These are phyloP conservation scores for Aureobasidium mangrovei DNA, from an alignment of 2,329 filamentous ascomycete genomes.

Conservation along the genomic window DNA sequence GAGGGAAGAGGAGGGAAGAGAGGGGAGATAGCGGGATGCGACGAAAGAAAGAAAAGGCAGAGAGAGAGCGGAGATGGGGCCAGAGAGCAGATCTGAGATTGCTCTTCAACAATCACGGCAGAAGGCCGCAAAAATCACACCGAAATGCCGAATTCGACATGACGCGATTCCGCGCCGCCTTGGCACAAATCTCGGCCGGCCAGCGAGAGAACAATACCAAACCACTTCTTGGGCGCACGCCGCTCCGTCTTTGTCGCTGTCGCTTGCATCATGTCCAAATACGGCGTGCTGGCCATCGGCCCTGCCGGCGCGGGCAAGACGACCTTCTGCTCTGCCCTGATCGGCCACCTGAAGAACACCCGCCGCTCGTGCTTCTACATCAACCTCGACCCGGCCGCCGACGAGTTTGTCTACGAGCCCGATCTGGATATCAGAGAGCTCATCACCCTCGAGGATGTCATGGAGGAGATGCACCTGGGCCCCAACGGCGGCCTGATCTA, in stretches of 20 bases:
- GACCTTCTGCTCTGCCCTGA: slow-evolving; percentile 88
- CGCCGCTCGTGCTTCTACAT: slow-evolving; percentile 95
- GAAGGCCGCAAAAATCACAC: neutral
- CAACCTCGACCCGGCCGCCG: slow-evolving; percentile 94
- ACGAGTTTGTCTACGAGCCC: slow-evolving; percentile 81
- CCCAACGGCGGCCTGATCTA: slow-evolving; percentile 91
- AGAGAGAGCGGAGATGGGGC: slow-evolving; percentile 6
- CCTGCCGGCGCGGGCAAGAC: slow-evolving; percentile 94
- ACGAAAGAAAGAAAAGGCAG: slow-evolving; percentile 12
- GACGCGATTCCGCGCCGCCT: slow-evolving; percentile 2
- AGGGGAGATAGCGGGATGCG: slow-evolving; percentile 11
- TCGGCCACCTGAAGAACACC: slow-evolving; percentile 83
- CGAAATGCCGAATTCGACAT: slow-evolving; percentile 4
- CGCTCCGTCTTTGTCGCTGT: slow-evolving; percentile 26
- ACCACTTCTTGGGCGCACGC: neutral
- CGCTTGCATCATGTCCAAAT: slow-evolving; percentile 52
- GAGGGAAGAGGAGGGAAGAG: slow-evolving; percentile 1
- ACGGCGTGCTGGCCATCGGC: slow-evolving; percentile 90
- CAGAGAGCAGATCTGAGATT: slow-evolving; percentile 5
- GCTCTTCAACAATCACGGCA: neutral
- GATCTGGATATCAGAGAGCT: slow-evolving; percentile 94
- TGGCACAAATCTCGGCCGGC: slow-evolving; percentile 7
- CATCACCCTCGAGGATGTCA: slow-evolving; percentile 87
- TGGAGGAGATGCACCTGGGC: slow-evolving; percentile 86
- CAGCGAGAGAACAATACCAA: slow-evolving; percentile 34